Percentiles rank a stretch among this genome's conserved stretches.
These are phyloP conservation scores for Hanseniaspora jakobsenii DNA, from an alignment of 805 yeast genomes.

Conservation along the genomic window DNA sequence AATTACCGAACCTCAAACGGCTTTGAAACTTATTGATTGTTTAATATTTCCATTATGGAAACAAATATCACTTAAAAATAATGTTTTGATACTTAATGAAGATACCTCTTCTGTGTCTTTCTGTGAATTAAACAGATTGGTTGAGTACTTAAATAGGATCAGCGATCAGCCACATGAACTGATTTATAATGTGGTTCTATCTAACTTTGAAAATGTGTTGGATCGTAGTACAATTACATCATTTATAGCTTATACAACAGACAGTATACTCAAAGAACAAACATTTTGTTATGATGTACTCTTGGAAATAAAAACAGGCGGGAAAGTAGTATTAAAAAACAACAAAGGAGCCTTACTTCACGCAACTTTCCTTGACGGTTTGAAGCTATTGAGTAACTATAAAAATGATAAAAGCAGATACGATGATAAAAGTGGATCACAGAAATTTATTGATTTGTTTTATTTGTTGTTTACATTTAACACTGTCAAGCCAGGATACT, in stretches of 20 bases:
- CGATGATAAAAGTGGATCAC: slow-evolving; percentile 11
- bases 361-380: slow-evolving; percentile 12
- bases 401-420: neutral
- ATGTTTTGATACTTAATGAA: slow-evolving; percentile 22
- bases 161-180: slow-evolving; percentile 12
- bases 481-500: slow-evolving; percentile 12
- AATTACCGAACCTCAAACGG: slow-evolving; percentile 4
- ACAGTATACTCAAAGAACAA: slow-evolving; percentile 11
- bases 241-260: slow-evolving; percentile 15
- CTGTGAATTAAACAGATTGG: slow-evolving; percentile 23
- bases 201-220: too few species aligned
- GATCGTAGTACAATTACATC: too few species aligned
- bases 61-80: slow-evolving; percentile 22
- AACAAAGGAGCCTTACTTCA: neutral
- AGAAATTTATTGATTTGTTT: slow-evolving; percentile 11
- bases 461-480: slow-evolving; percentile 10
- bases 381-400: slow-evolving; percentile 6
- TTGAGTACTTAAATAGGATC: slow-evolving; percentile 22
- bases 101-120: slow-evolving; percentile 23
- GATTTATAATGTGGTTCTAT: neutral
- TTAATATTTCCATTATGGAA: slow-evolving; percentile 28
- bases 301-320: slow-evolving; percentile 1
- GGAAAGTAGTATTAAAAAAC: neutral
- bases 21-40: slow-evolving; percentile 24
- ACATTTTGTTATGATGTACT: slow-evolving; percentile 2